A percentile compares a stretch with the other conserved stretches of the same genome.
Evolutionary conservation across 768 basidiomycete genomes (phyloP).

Genomic region (Podaxis sp.): DNA sequence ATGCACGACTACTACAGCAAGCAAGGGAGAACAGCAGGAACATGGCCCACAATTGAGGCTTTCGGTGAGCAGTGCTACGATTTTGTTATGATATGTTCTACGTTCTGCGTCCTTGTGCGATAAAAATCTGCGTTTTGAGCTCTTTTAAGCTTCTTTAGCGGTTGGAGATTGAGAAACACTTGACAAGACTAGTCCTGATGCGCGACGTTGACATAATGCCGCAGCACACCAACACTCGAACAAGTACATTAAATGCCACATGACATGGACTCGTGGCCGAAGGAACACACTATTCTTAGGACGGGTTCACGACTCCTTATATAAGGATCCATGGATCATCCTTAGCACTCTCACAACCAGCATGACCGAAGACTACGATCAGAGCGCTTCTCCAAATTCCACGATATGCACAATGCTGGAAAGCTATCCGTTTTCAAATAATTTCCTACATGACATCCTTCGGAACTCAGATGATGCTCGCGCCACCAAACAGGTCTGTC

Average conservation of each 20-base stretch:
- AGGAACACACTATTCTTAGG: no score
- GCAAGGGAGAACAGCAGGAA: neutral
- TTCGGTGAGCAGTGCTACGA: neutral
- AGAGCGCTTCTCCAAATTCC: constrained; percentile 21
- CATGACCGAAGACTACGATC: constrained; percentile 20
- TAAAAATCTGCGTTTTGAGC: no score
- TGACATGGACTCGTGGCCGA: no score
- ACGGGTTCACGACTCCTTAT: no score
- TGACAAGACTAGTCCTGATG: no score
- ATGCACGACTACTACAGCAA: constrained; percentile 8
- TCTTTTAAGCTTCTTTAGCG: no score
- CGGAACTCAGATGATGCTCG: constrained; percentile 43
- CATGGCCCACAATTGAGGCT: neutral
- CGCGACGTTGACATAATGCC: no score
- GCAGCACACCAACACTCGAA: no score
- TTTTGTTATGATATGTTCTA: no score
- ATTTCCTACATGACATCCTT: constrained; percentile 36
- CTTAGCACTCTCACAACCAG: neutral
- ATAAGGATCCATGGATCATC: neutral
- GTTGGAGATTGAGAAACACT: no score
- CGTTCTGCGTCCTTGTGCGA: no score
- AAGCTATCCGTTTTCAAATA: constrained; percentile 37
- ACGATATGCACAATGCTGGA: constrained; percentile 31
- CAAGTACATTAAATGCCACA: no score
- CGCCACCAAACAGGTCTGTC: constrained; percentile 32